Base-by-base conservation (phyloP, 23 red algal species). In the Gracilaria gracilis region DNA sequence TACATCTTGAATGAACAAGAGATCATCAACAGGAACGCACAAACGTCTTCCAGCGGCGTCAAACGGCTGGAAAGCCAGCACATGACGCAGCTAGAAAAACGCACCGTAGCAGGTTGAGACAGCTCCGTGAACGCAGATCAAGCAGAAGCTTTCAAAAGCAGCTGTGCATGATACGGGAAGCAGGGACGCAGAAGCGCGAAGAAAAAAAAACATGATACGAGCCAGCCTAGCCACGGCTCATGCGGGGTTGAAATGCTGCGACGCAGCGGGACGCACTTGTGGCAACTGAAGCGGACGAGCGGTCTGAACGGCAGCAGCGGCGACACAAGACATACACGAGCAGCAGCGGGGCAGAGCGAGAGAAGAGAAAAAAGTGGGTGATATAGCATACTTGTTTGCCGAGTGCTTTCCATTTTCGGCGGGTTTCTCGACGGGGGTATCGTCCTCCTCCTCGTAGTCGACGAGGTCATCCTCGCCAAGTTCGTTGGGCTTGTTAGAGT, bases 391-490 rank as follows among this genome's bases (percentile, higher is more conserved):
- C 87, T 91, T 91, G 57, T 91, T 91, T 79, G 71, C 37, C 31
- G 61, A 67, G 59, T 91, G 67, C 75, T 91, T 91, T 57, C 59
- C 73, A 13, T 69, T 82, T 57, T 91, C 87, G 57, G 87, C 51
- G 57, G 87, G 87, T 61, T 80, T 80, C 37, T 91, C 87, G n/a
- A 69, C 74, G 57, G 72, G 53, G 57, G 87, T 81, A 15, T 91
- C 87, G 47, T 91, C 87, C 54, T 91, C 87, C 65, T 91, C 87
- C 72, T 91, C 87, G 58, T 91, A 91, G 74, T 91, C 87, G 39
- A 91, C 72, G 67, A 91, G 75, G 75, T 91, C 87, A 29, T 80
- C 87, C 71, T 91, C 87, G 44, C 87, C 72, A 49, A 91, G 87
- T 51, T 91, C 87, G 38, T 80, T 74, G 75, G 87, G 71, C 71